Percentiles rank a stretch among this genome's conserved stretches.
These are phyloP conservation scores for Conticribra guillardii DNA, from an alignment of 108 stramenopile species.

Conservation along the genomic window DNA sequence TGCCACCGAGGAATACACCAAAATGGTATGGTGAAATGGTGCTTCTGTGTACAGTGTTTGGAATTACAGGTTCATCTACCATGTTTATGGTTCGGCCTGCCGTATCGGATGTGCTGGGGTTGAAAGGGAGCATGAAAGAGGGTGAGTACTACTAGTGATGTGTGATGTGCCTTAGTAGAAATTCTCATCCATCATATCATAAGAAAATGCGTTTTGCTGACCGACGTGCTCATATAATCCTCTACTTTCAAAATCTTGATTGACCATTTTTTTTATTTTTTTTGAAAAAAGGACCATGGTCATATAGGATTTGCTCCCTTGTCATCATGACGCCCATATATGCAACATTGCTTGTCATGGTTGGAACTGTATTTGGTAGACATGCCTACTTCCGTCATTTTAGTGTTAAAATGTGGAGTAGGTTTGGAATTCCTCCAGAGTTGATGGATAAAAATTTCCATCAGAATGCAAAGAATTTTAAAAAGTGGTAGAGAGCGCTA, in stretches of 20 bases:
- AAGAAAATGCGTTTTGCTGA: too few relatives aligned
- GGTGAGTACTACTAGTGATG: slow-evolving; percentile 26
- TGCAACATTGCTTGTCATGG: slow-evolving; percentile 66
- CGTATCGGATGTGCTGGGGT: slow-evolving; percentile 67
- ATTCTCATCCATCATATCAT: too few relatives aligned
- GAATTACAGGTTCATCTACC: slow-evolving; percentile 83
- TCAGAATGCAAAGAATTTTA: slow-evolving; percentile 73
- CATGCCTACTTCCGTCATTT: slow-evolving; percentile 89
- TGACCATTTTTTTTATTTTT: not conserved
- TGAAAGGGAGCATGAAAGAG: slow-evolving; percentile 78
- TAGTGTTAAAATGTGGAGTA: slow-evolving; percentile 86
- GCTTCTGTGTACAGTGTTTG: slow-evolving; percentile 85
- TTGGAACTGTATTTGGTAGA: slow-evolving; percentile 85
- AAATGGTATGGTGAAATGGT: slow-evolving; percentile 84
- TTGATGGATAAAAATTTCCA: slow-evolving; percentile 74
- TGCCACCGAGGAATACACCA: slow-evolving; percentile 71
- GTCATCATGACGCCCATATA: slow-evolving; percentile 91
- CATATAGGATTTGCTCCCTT: slow-evolving; percentile 79
- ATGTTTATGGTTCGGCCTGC: slow-evolving; percentile 89
- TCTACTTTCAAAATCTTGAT: too few relatives aligned
- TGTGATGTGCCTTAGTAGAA: too few relatives aligned
- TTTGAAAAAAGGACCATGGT: slow-evolving; percentile 66
- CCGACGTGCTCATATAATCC: too few relatives aligned
- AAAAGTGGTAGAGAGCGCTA: slow-evolving; percentile 75
- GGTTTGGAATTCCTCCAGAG: slow-evolving; percentile 89